Conservation (phyloP, 495 filamentous ascomycete genomes). For the Talaromyces liani region DNA sequence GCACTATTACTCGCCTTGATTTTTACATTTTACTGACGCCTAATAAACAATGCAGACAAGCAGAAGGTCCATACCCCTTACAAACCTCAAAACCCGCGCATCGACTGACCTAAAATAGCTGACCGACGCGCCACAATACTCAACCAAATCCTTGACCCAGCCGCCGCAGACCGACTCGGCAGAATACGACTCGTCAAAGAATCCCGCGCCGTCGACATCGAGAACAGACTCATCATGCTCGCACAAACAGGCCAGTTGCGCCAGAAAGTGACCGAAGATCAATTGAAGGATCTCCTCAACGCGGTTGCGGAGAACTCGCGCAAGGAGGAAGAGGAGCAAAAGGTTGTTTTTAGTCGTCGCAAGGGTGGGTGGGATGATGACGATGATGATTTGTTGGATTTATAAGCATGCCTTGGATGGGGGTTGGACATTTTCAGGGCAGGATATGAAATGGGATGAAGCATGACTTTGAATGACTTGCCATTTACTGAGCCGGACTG, state of each 20-base stretch:
- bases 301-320: constrained; percentile 68
- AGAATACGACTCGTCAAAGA: constrained; percentile 96
- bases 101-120: constrained; percentile 14
- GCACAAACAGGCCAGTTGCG: constrained; percentile 81
- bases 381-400: constrained; percentile 73
- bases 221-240: constrained; percentile 88
- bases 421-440: neutral
- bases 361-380: constrained; percentile 85
- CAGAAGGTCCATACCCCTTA: constrained; percentile 50
- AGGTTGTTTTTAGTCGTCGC: constrained; percentile 75
- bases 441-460: neutral
- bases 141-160: constrained; percentile 86
- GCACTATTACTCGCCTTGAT: constrained; percentile 6
- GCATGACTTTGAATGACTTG: neutral
- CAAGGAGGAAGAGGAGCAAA: constrained; percentile 55
- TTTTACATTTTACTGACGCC: neutral
- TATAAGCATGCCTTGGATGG: constrained; percentile 20
- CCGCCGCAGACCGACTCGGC: constrained; percentile 85
- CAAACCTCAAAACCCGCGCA: neutral
- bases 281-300: constrained; percentile 83
- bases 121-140: constrained; percentile 65
- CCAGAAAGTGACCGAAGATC: constrained; percentile 81
- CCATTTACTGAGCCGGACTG: neutral
- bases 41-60: constrained; percentile 39
- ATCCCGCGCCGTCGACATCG: constrained; percentile 78